A percentile compares a stretch with the other conserved stretches of the same genome.
Evolutionary conservation across 192 early-diverging fungal species (phyloP).

Genomic region (Funneliformis geosporum): DNA sequence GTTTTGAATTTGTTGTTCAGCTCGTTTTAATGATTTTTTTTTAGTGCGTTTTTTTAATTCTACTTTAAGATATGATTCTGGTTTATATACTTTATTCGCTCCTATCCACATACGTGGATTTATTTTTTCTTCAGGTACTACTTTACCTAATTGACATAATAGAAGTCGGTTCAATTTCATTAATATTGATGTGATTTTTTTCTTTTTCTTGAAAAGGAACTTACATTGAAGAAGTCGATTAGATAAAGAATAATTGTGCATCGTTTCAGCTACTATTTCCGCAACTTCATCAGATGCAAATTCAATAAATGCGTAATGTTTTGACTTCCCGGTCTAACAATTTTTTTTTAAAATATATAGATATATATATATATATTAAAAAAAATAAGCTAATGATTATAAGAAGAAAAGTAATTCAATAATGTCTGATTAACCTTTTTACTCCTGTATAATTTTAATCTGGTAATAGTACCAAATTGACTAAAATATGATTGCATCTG

Average conservation of each 20-base stretch:
- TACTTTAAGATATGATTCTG: slow-evolving; percentile 61
- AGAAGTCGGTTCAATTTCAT: slow-evolving; percentile 31
- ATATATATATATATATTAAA: not conserved
- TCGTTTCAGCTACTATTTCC: slow-evolving; percentile 89
- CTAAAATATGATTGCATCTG: slow-evolving; percentile 90
- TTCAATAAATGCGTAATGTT: slow-evolving; percentile 95
- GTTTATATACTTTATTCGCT: slow-evolving; percentile 69
- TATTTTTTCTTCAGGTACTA: slow-evolving; percentile 70
- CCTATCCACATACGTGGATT: slow-evolving; percentile 76
- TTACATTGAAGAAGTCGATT: slow-evolving; percentile 79
- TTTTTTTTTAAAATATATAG: slow-evolving; percentile 7
- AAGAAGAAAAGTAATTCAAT: not conserved
- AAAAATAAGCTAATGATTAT: not conserved
- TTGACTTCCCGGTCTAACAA: slow-evolving; percentile 75
- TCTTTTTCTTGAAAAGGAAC: slow-evolving; percentile 30
- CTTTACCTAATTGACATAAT: slow-evolving; percentile 39
- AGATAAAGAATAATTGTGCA: slow-evolving; percentile 92
- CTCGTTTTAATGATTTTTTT: slow-evolving; percentile 53
- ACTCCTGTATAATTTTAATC: slow-evolving; percentile 82
- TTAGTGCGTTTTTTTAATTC: slow-evolving; percentile 66
- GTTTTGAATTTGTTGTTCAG: slow-evolving; percentile 45
- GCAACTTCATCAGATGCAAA: slow-evolving; percentile 82
- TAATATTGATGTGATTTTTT: not conserved
- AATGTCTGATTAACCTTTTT: slow-evolving; percentile 55
- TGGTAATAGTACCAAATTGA: slow-evolving; percentile 87